A percentile compares a stretch with the other conserved stretches of the same genome.
phyloP scores from a whole-genome alignment of 441 rosid species.

The Dalechampia spathulata region DNA sequence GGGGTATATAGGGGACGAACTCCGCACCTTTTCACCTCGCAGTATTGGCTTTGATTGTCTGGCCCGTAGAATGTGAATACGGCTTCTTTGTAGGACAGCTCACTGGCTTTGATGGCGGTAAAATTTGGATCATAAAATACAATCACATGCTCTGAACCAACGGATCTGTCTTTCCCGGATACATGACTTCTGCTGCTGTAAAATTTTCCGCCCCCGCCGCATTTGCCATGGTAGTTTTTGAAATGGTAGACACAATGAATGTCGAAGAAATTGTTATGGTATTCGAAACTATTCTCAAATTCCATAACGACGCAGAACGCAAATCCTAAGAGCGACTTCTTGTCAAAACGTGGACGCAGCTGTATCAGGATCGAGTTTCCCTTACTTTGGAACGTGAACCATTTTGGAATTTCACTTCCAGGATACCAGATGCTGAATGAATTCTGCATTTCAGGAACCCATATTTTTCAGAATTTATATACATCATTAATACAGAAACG shows the following conservation, averaged over 20 bases:
- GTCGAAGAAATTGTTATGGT: background rate
- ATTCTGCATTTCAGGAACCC: background rate
- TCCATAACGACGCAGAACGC: background rate
- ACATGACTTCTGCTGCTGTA: background rate
- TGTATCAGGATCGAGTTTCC: background rate
- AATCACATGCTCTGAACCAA: background rate
- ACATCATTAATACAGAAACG: background rate
- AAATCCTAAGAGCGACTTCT: background rate
- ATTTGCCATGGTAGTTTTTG: background rate
- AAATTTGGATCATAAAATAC: background rate
- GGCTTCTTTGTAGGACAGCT: background rate
- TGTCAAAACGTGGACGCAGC: background rate
- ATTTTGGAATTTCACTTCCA: conserved; percentile 6
- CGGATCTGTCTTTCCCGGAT: background rate
- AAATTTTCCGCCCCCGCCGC: background rate
- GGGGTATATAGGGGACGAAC: background rate
- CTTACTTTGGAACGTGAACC: conserved; percentile 2
- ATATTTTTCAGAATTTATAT: background rate
- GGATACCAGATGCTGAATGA: background rate
- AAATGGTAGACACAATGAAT: background rate
- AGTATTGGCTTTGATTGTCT: background rate
- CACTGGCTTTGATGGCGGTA: background rate
- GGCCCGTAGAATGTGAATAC: background rate
- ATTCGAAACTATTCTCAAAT: background rate
- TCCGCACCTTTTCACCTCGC: background rate